Evolutionary conservation across 2,329 filamentous ascomycete species (phyloP).

Genomic region (Decorospora gaudefroyi): DNA sequence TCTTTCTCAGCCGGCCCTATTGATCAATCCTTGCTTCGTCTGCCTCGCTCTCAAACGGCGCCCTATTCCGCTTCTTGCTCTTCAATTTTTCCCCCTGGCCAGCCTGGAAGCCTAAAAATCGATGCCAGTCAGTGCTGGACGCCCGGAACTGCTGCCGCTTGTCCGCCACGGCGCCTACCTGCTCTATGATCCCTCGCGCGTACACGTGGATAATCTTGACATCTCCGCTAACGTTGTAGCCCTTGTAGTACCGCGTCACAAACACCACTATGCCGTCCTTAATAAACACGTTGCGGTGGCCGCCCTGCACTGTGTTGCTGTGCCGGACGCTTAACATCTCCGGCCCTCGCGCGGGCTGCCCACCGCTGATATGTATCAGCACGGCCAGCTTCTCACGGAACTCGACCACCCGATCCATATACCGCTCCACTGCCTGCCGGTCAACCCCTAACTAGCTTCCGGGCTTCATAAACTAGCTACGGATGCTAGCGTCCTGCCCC

Average conservation of each 20-base stretch:
- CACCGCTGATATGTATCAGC: conserved; percentile 23
- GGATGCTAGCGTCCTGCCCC: conserved; percentile 9
- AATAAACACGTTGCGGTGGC: conserved; percentile 23
- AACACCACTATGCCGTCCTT: conserved; percentile 28
- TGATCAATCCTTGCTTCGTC: conserved; percentile 9
- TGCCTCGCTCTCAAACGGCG: conserved; percentile 13
- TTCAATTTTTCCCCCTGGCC: not conserved
- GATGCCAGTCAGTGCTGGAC: conserved; percentile 22
- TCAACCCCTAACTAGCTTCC: not conserved
- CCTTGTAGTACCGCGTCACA: conserved; percentile 30
- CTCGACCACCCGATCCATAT: conserved; percentile 10
- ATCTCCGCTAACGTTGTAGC: conserved; percentile 17
- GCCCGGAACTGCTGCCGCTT: conserved; percentile 15
- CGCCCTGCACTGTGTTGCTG: conserved; percentile 18
- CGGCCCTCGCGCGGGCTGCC: conserved; percentile 14
- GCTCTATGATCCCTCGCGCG: conserved; percentile 24
- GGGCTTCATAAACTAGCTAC: conserved; percentile 7
- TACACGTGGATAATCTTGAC: conserved; percentile 34
- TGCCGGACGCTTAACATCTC: conserved; percentile 27
- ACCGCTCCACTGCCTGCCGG: conserved; percentile 13
- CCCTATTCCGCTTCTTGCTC: conserved; percentile 10
- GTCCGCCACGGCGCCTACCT: conserved; percentile 11
- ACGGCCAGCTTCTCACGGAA: conserved; percentile 27
- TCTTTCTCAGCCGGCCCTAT: conserved; percentile 7
- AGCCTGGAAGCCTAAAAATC: conserved; percentile 20